Evolutionary conservation across 2,329 filamentous ascomycete species (phyloP).

Genomic region (Ceratocystiopsis brevicomis): DNA sequence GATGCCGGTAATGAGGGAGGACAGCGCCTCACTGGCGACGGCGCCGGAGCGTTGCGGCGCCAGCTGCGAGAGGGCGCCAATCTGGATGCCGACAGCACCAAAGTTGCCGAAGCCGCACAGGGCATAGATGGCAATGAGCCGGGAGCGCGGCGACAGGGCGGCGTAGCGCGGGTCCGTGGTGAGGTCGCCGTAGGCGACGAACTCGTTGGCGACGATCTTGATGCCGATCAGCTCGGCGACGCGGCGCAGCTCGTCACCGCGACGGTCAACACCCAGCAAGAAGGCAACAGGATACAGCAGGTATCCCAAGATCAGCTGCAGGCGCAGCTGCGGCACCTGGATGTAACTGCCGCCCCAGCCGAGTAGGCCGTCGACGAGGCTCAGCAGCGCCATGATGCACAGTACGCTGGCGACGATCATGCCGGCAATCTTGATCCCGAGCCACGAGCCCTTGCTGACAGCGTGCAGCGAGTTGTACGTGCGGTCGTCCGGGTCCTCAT

Average conservation of each 20-base stretch:
- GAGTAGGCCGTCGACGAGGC: constrained; percentile 54
- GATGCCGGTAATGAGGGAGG: constrained; percentile 59
- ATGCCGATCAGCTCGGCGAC: constrained; percentile 60
- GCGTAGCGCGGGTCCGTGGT: constrained; percentile 31
- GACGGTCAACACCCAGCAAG: constrained; percentile 53
- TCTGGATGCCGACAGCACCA: constrained; percentile 72
- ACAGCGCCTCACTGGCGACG: constrained; percentile 56
- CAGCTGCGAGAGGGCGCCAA: constrained; percentile 70
- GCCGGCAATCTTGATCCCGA: constrained; percentile 70
- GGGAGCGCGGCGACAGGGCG: constrained; percentile 46
- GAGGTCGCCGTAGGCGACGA: constrained; percentile 39
- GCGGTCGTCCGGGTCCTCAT: constrained; percentile 2
- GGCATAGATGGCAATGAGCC: constrained; percentile 70
- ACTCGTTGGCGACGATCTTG: constrained; percentile 79
- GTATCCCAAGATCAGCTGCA: constrained; percentile 62
- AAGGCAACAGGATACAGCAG: constrained; percentile 61
- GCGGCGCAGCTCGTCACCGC: constrained; percentile 44
- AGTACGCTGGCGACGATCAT: constrained; percentile 68
- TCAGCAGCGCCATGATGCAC: constrained; percentile 64
- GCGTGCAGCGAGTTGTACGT: constrained; percentile 67
- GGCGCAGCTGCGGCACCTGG: constrained; percentile 46
- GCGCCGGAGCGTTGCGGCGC: constrained; percentile 56
- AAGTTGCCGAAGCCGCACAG: constrained; percentile 76
- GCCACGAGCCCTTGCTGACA: constrained; percentile 68
- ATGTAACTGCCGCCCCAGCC: constrained; percentile 76